Evolutionary conservation across 2,329 filamentous ascomycete species (phyloP), one percentile per base, ranked within the genome.

Genomic region (Diaporthe ilicicola): DNA sequence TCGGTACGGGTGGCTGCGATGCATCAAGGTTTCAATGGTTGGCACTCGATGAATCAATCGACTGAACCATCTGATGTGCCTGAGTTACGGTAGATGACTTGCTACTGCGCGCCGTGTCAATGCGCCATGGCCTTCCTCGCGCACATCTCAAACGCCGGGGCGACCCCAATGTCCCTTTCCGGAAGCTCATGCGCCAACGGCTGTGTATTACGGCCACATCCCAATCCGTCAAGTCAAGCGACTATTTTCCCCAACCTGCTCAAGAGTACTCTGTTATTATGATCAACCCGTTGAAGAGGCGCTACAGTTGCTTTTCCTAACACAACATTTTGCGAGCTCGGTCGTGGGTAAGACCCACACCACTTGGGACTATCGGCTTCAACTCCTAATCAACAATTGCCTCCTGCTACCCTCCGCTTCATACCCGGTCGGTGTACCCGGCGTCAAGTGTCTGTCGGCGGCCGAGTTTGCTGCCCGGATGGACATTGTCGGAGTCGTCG

Each of bases 11-110:
- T 62, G 59, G 42, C 59, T 37, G 46, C 59, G 59, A 62, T 62
- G 59, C 59, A 62, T 62, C 59, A 34, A 62, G 59, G 59, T 62
- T 62, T 62, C 59, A 62, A 62, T 62, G 59, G 59, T 24, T 62
- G 59, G 19, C 59, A 62, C 27, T 34, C 42, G 59, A 48, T 62
- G 42, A 50, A 48, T 48, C 59, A 50, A 48, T 48, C 59, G 59
- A 62, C 42, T 48, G 59, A 62, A 37, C 42, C 42, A 12, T 48
- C 59, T 48, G 59, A 62, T 62, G 42, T 48, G 19, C 17, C 42
- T 24, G 59, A 48, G 24, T 62, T 62, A 39, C 56, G 56, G 56
- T 62, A 46, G 39, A 34, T 34, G 42, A 34, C 39, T 27, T 48
- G 56, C 42, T 27, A 62, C 42, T 34, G 56, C 27, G 56, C n/a